Percentiles rank a stretch among this genome's conserved stretches.
phyloP scores from a whole-genome alignment of 2,329 filamentous ascomycete genomes.

The Penicillium italicum region DNA sequence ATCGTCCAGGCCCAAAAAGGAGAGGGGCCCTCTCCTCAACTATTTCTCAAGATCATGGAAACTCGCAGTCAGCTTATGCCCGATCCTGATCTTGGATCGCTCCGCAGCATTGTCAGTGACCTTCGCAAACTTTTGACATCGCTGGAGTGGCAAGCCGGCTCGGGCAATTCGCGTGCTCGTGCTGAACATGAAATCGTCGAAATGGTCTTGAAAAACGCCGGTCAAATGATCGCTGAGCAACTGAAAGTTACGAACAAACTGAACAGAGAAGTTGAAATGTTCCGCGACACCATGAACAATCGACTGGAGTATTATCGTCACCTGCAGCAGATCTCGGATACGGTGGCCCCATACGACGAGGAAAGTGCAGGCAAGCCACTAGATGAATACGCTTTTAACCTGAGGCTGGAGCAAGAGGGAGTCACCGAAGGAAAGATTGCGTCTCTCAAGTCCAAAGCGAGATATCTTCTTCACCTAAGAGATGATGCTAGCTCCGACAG shows the following conservation, averaged over 20 bases:
- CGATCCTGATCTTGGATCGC: constrained; percentile 54
- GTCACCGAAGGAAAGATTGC: constrained; percentile 57
- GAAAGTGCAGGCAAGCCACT: constrained; percentile 54
- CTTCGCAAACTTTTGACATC: constrained; percentile 61
- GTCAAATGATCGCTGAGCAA: constrained; percentile 51
- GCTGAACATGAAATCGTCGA: constrained; percentile 65
- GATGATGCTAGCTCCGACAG: constrained; percentile 62
- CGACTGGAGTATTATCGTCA: constrained; percentile 88
- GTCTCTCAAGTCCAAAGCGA: constrained; percentile 65
- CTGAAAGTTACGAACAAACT: constrained; percentile 50
- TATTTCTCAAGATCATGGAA: constrained; percentile 51
- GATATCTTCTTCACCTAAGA: constrained; percentile 65
- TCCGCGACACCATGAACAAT: constrained; percentile 75
- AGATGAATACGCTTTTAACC: constrained; percentile 48
- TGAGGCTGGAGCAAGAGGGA: constrained; percentile 48
- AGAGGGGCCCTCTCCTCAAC: constrained; percentile 67
- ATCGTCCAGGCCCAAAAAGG: constrained; percentile 58
- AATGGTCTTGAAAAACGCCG: constrained; percentile 59
- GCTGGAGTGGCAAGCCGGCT: constrained; percentile 56
- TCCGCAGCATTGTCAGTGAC: constrained; percentile 67
- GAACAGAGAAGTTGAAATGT: constrained; percentile 67
- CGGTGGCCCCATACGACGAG: constrained; percentile 70
- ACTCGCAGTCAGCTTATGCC: constrained; percentile 46
- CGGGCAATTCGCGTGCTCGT: constrained; percentile 53
- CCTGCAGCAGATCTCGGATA: constrained; percentile 86